These are phyloP conservation scores for Tubosaeta sp. DNA, from an alignment of 768 basidiomycete genomes.

Conservation along the genomic window DNA sequence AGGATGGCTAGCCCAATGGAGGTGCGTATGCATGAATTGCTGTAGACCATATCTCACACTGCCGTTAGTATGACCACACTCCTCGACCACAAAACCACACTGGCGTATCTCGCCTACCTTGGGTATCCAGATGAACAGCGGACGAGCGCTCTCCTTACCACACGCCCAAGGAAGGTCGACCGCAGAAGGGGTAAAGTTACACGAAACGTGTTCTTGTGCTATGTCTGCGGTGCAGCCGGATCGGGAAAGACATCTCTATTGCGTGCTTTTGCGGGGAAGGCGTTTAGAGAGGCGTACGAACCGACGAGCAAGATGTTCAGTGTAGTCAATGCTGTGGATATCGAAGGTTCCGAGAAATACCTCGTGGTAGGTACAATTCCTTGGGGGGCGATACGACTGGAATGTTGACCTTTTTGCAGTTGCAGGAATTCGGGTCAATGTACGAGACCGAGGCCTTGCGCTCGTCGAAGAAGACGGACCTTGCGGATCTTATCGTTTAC, in stretches of 20 bases:
- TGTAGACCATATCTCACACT: not conserved
- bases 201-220: constrained; percentile 89
- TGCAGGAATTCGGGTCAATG: constrained; percentile 96
- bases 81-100: constrained; percentile 85
- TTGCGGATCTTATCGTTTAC: constrained; percentile 92
- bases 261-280: constrained; percentile 81
- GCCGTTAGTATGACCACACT: constrained; percentile 87
- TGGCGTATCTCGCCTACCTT: constrained; percentile 93
- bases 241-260: constrained; percentile 91
- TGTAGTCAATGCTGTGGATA: constrained; percentile 94
- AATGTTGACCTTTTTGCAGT: constrained; percentile 37
- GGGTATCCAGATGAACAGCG: constrained; percentile 79
- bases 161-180: constrained; percentile 78
- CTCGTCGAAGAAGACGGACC: constrained; percentile 85
- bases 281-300: constrained; percentile 69
- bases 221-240: constrained; percentile 93
- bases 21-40: constrained; percentile 44
- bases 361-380: constrained; percentile 67
- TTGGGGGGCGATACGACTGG: constrained; percentile 33
- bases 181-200: constrained; percentile 84
- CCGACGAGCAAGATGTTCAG: constrained; percentile 88
- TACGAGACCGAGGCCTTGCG: constrained; percentile 90
- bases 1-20: constrained; percentile 99
- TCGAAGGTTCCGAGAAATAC: constrained; percentile 93
- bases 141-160: constrained; percentile 83